phyloP scores from a whole-genome alignment of 306 rosid genomes.

The Prunus kanzakura region DNA sequence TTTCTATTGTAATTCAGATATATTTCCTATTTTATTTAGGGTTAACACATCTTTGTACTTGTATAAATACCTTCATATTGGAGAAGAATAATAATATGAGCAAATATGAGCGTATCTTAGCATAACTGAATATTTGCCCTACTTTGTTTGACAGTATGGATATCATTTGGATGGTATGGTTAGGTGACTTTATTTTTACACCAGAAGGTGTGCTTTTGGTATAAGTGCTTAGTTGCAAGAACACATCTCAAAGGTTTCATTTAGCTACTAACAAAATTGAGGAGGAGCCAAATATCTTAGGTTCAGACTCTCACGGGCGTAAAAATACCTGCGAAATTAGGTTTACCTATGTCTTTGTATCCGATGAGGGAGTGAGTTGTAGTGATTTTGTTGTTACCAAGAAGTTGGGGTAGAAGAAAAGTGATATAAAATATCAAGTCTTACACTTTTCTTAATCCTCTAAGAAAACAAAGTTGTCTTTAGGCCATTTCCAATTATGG shows the following conservation, averaged over 20 bases:
- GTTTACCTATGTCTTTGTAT: background rate
- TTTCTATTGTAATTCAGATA: too few relatives aligned
- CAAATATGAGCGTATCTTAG: too few relatives aligned
- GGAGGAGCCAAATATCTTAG: background rate
- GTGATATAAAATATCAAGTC: background rate
- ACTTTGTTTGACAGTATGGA: too few relatives aligned
- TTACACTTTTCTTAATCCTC: too few relatives aligned
- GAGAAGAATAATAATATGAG: too few relatives aligned
- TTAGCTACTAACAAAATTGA: background rate
- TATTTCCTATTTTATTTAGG: too few relatives aligned
- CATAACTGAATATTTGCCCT: too few relatives aligned
- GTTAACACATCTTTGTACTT: too few relatives aligned
- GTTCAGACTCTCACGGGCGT: background rate
- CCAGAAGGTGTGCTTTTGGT: background rate
- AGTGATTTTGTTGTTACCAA: too few relatives aligned
- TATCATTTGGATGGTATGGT: background rate
- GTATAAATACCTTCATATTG: too few relatives aligned
- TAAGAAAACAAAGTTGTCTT: too few relatives aligned
- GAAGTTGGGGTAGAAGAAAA: background rate
- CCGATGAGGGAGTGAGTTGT: background rate
- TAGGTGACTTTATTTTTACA: background rate
- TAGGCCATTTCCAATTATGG: too few relatives aligned
- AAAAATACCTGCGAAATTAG: background rate
- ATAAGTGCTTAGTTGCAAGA: background rate
- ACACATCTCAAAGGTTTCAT: background rate